Percentiles rank a stretch among this genome's conserved stretches.
Conservation (phyloP, 352 stramenopile species). For the Pythium phragmitis region DNA sequence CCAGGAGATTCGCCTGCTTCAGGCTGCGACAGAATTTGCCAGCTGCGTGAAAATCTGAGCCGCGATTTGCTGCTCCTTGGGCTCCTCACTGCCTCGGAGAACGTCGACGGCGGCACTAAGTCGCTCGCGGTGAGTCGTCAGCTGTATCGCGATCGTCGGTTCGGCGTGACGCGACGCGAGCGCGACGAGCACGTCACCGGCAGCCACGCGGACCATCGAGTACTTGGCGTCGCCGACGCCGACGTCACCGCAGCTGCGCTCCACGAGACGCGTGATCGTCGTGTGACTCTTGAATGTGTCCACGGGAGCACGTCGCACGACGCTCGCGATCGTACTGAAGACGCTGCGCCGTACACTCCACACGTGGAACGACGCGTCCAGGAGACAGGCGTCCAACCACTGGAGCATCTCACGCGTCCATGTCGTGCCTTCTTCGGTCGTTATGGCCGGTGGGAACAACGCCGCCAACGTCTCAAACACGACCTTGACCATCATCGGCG, state of each 20-base stretch:
- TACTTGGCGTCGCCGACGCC: constrained; percentile 72
- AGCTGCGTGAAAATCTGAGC: constrained; percentile 48
- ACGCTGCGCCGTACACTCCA: constrained; percentile 71
- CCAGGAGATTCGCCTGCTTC: not conserved
- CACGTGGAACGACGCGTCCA: constrained; percentile 40
- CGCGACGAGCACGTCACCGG: constrained; percentile 43
- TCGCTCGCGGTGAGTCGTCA: constrained; percentile 53
- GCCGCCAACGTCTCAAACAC: constrained; percentile 62
- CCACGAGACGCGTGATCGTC: constrained; percentile 38
- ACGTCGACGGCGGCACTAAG: constrained; percentile 41
- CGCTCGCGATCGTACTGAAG: constrained; percentile 38
- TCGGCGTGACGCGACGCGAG: constrained; percentile 39
- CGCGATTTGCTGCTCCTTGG: constrained; percentile 59
- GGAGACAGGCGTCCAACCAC: constrained; percentile 52
- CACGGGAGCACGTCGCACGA: constrained; percentile 35
- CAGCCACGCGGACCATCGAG: constrained; percentile 64
- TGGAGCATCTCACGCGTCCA: constrained; percentile 31
- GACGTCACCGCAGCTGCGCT: constrained; percentile 46
- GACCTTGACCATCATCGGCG: constrained; percentile 71
- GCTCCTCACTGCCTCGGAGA: constrained; percentile 52
- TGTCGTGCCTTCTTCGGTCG: constrained; percentile 1
- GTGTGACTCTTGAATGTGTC: constrained; percentile 25
- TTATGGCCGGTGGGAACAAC: constrained; percentile 17
- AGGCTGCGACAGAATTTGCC: constrained; percentile 14
- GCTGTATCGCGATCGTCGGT: constrained; percentile 37